Conservation (phyloP, 1,139 yeast genomes). For the Candida glucosophila region DNA sequence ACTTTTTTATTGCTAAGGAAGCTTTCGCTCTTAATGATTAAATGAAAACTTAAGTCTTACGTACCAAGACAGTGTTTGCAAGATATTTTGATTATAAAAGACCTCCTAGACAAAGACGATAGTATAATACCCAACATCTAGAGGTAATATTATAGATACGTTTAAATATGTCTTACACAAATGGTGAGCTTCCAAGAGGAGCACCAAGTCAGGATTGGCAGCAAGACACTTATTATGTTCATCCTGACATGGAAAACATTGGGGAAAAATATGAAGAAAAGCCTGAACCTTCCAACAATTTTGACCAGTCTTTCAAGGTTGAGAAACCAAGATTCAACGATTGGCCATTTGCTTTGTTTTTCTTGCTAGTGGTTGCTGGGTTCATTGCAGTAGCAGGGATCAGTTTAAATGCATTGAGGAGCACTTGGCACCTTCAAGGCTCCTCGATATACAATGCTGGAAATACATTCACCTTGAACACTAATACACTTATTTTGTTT, state of each 20-base stretch:
- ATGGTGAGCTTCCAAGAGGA: too few species aligned
- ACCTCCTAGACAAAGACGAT: too few species aligned
- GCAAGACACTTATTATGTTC: conserved; percentile 5
- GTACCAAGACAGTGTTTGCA: too few species aligned
- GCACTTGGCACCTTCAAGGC: conserved; percentile 51
- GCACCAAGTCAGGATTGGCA: too few species aligned
- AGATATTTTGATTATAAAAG: too few species aligned
- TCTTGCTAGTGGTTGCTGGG: conserved; percentile 54
- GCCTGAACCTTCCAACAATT: conserved; percentile 29
- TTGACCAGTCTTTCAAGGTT: conserved; percentile 60
- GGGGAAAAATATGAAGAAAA: conserved; percentile 17
- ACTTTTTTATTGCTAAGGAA: too few species aligned
- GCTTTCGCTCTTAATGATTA: too few species aligned
- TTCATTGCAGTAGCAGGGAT: conserved; percentile 67
- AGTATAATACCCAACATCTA: too few species aligned
- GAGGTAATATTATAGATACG: too few species aligned
- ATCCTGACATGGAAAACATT: conserved; percentile 19
- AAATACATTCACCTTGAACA: conserved; percentile 54
- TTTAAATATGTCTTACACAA: too few species aligned
- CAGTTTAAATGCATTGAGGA: conserved; percentile 54
- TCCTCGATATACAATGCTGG: conserved; percentile 51
- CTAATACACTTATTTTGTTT: conserved; percentile 66
- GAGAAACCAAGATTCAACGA: conserved; percentile 65
- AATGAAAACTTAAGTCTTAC: too few species aligned
- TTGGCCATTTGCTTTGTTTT: conserved; percentile 60